Conservation (phyloP, 2,329 filamentous ascomycete species). For the Sporothrix brasiliensis region DNA sequence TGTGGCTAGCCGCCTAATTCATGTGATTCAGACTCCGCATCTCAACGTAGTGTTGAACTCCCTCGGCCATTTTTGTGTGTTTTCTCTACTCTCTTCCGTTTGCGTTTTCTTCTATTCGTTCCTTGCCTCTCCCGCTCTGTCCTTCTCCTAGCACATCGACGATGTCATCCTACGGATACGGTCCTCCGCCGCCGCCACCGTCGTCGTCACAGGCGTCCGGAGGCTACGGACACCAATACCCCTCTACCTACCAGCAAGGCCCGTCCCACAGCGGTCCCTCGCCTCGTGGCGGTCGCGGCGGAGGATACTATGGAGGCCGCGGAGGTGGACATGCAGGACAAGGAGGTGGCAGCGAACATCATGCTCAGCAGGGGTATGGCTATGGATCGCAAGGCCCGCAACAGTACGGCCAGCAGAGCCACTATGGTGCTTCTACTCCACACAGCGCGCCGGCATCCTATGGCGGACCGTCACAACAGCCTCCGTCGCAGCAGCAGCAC, state of each 20-base stretch:
- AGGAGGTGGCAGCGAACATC: slow-evolving; percentile 49
- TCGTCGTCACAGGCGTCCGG: slow-evolving; percentile 45
- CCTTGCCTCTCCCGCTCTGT: neutral
- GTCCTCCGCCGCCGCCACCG: slow-evolving; percentile 56
- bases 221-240: slow-evolving; percentile 48
- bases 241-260: slow-evolving; percentile 44
- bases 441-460: slow-evolving; percentile 44
- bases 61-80: neutral
- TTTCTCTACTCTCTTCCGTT: neutral
- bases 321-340: slow-evolving; percentile 38
- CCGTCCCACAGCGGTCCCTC: slow-evolving; percentile 32
- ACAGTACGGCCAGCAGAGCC: slow-evolving; percentile 41
- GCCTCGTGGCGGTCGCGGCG: slow-evolving; percentile 45
- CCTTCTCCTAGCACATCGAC: neutral
- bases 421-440: slow-evolving; percentile 38
- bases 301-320: slow-evolving; percentile 47
- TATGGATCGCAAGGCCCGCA: slow-evolving; percentile 46
- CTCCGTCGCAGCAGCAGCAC: slow-evolving; percentile 43
- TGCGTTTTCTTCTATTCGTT: slow-evolving; percentile 1
- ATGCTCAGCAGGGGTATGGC: slow-evolving; percentile 48
- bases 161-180: slow-evolving; percentile 59
- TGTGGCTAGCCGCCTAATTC: slow-evolving; percentile 26
- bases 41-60: slow-evolving; percentile 28
- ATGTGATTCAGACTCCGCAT: neutral
- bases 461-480: slow-evolving; percentile 36